Base-by-base conservation (phyloP, 768 basidiomycete species). In the Rhodotorula diobovata region DNA sequence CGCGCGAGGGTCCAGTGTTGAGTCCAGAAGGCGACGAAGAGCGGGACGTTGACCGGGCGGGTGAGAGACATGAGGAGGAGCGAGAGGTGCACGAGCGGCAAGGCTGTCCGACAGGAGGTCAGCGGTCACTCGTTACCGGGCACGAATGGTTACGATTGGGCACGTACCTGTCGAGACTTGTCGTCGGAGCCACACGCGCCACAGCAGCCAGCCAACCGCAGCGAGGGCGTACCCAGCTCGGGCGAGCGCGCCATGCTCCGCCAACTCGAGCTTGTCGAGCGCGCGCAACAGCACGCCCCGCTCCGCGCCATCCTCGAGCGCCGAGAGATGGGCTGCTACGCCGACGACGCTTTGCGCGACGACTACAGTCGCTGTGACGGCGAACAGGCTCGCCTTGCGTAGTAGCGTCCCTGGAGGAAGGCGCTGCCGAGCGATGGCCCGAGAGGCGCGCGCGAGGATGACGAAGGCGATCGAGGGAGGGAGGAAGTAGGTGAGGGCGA, bases 41-140 rank as follows among this genome's bases (percentile, higher is more conserved):
- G 72, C 0, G 65, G 61, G 4, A 66, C 34, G 58, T 64, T 70
- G 2, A 48, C 30, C 3, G 56, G 23, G 4, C 68, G 64, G 0
- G 68, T 60, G 56, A 73, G 25, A 5, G 61, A 43, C 43, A 63
- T 39, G 61, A 73, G 56, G 41, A 63, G 12, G 60, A 69, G 48
- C 12, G 53, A 34, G 41, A 63, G 9, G 54, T 39, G 39, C 9
- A 56, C 4, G 46, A 63, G 55, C 7, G 41, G 28, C 18, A 73
- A 20, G 12, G 37, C 67, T 68, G 61, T n/a, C n/a, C n/a, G n/a
- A n/a, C 32, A 23, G 30, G 45, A 8, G 35, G 18, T 28, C 3
- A 1, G 28, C 8, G 39, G 39, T 14, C 9, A 39, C 12, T 51
- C 50, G 30, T 28, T 12, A 25, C 4, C 20, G 46, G 11, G 7